Evolutionary conservation across 345 rosid genomes (phyloP).

Genomic region (Pseudoturritis turrita): DNA sequence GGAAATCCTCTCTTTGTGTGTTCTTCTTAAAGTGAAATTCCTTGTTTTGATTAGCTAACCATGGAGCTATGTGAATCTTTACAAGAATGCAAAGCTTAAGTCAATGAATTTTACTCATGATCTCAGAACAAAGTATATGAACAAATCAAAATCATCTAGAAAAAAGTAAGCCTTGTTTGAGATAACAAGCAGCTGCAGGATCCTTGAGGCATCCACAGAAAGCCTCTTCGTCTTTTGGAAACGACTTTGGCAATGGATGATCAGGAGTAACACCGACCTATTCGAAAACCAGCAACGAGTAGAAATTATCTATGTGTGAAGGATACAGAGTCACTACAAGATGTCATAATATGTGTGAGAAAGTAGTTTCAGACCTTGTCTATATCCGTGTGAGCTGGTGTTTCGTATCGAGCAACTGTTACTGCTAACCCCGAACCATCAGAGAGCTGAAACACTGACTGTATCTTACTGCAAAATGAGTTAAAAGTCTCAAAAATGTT

Average conservation of each 20-base stretch:
- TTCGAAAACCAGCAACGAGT: slow-evolving; percentile 1
- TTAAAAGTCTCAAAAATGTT: not conserved
- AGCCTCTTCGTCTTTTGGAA: slow-evolving; percentile 71
- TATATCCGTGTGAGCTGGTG: slow-evolving; percentile 85
- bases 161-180: slow-evolving; percentile 57
- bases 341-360: not conserved
- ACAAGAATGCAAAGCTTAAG: not conserved
- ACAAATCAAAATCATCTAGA: slow-evolving; percentile 37
- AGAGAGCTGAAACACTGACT: slow-evolving; percentile 88
- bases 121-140: slow-evolving; percentile 6
- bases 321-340: not conserved
- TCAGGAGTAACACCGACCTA: slow-evolving; percentile 93
- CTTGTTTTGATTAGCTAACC: not conserved
- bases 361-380: slow-evolving; percentile 56
- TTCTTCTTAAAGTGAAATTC: not conserved
- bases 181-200: slow-evolving; percentile 60
- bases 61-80: not conserved
- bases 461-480: slow-evolving; percentile 70
- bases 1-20: not conserved
- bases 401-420: slow-evolving; percentile 91
- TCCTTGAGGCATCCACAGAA: slow-evolving; percentile 83
- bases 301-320: not conserved
- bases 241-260: slow-evolving; percentile 73
- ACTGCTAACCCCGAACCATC: slow-evolving; percentile 96
- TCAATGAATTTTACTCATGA: not conserved